A percentile compares a stretch with the other conserved stretches of the same genome.
Evolutionary conservation across 1,139 yeast species (phyloP).

Genomic region (Debaryomyces sp.): DNA sequence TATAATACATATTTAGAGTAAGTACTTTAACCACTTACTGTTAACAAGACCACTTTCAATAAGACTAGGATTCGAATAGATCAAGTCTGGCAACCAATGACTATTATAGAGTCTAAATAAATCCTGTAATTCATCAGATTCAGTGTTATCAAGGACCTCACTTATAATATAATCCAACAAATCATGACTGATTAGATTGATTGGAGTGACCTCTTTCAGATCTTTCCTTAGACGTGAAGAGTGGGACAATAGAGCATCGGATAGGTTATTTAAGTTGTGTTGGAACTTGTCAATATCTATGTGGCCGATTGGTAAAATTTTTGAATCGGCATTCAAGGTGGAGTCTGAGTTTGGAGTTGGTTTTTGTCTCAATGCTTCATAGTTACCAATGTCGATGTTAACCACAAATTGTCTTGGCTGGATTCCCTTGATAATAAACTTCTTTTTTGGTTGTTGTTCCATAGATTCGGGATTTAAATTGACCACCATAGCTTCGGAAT

Average conservation of each 20-base stretch:
- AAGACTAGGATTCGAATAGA: slow-evolving; percentile 46
- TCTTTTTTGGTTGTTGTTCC: slow-evolving; percentile 57
- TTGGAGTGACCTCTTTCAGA: slow-evolving; percentile 20
- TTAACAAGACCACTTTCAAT: slow-evolving; percentile 39
- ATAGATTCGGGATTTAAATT: slow-evolving; percentile 44
- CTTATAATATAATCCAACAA: slow-evolving; percentile 35
- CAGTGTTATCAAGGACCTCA: slow-evolving; percentile 30
- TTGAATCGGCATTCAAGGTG: slow-evolving; percentile 18
- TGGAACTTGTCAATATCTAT: slow-evolving; percentile 39
- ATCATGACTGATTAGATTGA: slow-evolving; percentile 35
- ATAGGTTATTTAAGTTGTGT: slow-evolving; percentile 26
- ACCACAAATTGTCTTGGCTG: slow-evolving; percentile 50
- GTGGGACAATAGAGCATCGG: slow-evolving; percentile 28
- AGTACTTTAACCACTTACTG: slow-evolving; percentile 43
- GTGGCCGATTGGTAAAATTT: slow-evolving; percentile 37
- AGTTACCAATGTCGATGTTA: slow-evolving; percentile 46
- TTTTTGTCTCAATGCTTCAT: slow-evolving; percentile 43
- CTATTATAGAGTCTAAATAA: slow-evolving; percentile 43
- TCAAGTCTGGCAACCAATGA: slow-evolving; percentile 45
- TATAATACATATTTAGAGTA: slow-evolving; percentile 24
- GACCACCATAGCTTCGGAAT: slow-evolving; percentile 92
- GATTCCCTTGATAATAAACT: slow-evolving; percentile 90
- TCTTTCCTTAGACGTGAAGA: slow-evolving; percentile 21
- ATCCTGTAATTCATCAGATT: slow-evolving; percentile 26
- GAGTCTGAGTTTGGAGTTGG: slow-evolving; percentile 14